phyloP scores from a whole-genome alignment of 2,329 filamentous ascomycete genomes.

The Penicillium sp. region DNA sequence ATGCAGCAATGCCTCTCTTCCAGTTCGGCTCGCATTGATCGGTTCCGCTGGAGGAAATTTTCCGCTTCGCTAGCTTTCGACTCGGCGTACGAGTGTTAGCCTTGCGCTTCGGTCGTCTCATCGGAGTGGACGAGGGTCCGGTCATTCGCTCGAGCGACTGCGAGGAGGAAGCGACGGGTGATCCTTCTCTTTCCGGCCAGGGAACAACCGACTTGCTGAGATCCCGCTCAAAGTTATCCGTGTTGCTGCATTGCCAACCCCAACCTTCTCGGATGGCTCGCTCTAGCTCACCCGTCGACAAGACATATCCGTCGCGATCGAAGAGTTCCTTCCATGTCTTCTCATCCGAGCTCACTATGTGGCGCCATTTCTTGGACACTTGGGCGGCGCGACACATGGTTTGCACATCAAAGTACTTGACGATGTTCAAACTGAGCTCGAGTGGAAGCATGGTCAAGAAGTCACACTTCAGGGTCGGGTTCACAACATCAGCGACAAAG shows the following conservation, averaged over 20 bases:
- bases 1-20: slow-evolving; percentile 45
- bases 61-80: slow-evolving; percentile 54
- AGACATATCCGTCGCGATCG: slow-evolving; percentile 71
- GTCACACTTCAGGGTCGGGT: slow-evolving; percentile 90
- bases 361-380: slow-evolving; percentile 90
- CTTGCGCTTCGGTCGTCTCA: slow-evolving; percentile 43
- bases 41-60: slow-evolving; percentile 43
- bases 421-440: slow-evolving; percentile 80
- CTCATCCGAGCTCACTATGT: slow-evolving; percentile 86
- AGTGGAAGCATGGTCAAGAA: slow-evolving; percentile 77
- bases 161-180: slow-evolving; percentile 19
- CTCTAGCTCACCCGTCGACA: slow-evolving; percentile 76
- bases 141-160: slow-evolving; percentile 21
- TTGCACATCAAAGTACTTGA: slow-evolving; percentile 76
- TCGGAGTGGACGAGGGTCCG: slow-evolving; percentile 17
- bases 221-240: slow-evolving; percentile 73
- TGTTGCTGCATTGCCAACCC: slow-evolving; percentile 86
- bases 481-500: slow-evolving; percentile 83
- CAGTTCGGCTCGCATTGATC: slow-evolving; percentile 40
- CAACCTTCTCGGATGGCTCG: slow-evolving; percentile 85
- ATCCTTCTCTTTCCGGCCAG: slow-evolving; percentile 37
- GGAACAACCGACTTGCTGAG: slow-evolving; percentile 52
- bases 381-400: slow-evolving; percentile 87
- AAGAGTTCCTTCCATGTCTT: slow-evolving; percentile 93
- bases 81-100: slow-evolving; percentile 41